Evolutionary conservation across 306 rosid genomes (phyloP), one percentile per base, ranked within the genome.

Genomic region (Arachis stenosperma): DNA sequence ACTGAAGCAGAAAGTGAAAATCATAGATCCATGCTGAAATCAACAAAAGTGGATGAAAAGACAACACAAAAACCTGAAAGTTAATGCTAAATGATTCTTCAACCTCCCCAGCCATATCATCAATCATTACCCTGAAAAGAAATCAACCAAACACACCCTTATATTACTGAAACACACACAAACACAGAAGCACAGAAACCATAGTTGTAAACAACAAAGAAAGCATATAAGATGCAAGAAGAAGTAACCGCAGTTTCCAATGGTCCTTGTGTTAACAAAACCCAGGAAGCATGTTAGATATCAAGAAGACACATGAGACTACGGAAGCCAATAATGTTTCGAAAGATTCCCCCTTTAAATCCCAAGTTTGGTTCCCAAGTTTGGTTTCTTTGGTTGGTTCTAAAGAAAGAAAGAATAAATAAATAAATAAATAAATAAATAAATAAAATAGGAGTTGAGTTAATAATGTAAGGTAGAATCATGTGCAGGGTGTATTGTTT

Each of bases 21-120:
- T 56, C 55, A 75, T 11, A 74, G 86, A 80, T 80, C 83, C 68
- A 64, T 9, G 52, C 11, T 46, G 59, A 66, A 61, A 63, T 67
- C 55, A 43, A 59, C 56, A 76, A 14, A 0, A 33, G 37, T 3
- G 64, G 56, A 52, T 42, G 61, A 51, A 63, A 71, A 33, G 37
- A 33, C 37, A 2, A 33, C 3, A 15, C 9, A 80, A 66, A 61
- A 67, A 89, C 95, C 97, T 81, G 89, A 70, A 84, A 81, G 75
- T 85, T 65, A 65, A 82, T 72, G 81, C 73, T 75, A 70, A 82
- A 77, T 13, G 95, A 76, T 37, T 87, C 89, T 77, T 82, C 86
- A 69, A 81, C 67, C 73, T 84, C 90, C 77, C 86, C 92, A 69
- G 88, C 94, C 97, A 91, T 91, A 58, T 78, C 69, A 78, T 11